Conservation (phyloP, 768 basidiomycete genomes). For the Rubroboletus pulcherrimus region DNA sequence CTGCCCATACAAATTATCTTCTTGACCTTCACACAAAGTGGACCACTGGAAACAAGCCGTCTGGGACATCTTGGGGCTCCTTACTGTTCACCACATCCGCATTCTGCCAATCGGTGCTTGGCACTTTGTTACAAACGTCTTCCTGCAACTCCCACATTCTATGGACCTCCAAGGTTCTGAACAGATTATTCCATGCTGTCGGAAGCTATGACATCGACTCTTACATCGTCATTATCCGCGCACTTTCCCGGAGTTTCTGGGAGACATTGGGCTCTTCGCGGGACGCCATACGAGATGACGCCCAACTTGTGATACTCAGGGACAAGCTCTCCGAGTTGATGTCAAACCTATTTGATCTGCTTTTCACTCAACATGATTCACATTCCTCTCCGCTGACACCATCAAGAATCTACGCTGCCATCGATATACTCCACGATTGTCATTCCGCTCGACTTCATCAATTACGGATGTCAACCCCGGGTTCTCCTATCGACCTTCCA, state of each 20-base stretch:
- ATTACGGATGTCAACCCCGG: constrained; percentile 4
- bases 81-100: constrained; percentile 25
- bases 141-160: constrained; percentile 32
- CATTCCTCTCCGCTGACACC: background rate
- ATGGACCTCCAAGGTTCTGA: constrained; percentile 44
- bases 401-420: constrained; percentile 10
- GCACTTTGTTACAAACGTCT: constrained; percentile 17
- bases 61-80: background rate
- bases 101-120: constrained; percentile 24
- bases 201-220: constrained; percentile 30
- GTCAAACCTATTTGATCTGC: constrained; percentile 21
- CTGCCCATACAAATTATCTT: constrained; percentile 46
- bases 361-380: constrained; percentile 7
- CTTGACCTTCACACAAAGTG: constrained; percentile 42
- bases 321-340: constrained; percentile 21
- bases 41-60: constrained; percentile 17
- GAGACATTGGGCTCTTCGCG: background rate
- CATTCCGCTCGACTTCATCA: constrained; percentile 17
- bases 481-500: constrained; percentile 16
- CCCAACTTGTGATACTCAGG: constrained; percentile 7
- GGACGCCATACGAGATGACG: background rate
- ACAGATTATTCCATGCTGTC: constrained; percentile 34
- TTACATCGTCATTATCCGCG: constrained; percentile 30
- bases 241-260: constrained; percentile 26
- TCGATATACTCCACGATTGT: constrained; percentile 29